Conservation (phyloP, 2,329 filamentous ascomycete species). For the Pseudogymnoascus destructans region DNA sequence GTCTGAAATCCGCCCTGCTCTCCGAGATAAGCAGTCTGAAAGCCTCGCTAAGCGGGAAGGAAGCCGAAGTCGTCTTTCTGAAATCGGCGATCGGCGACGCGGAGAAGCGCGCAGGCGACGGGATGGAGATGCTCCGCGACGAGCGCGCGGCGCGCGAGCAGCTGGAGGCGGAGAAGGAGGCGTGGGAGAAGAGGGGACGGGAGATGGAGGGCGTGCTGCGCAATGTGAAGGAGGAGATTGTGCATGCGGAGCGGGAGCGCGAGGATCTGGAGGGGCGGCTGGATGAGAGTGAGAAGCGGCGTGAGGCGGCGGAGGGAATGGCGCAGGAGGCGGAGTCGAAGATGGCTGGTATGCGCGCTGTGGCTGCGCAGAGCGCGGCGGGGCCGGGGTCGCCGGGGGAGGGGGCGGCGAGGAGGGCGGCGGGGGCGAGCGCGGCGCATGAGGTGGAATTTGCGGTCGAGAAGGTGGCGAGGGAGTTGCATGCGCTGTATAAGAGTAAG, state of each 20-base stretch:
- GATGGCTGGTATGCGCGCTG: slow-evolving; percentile 59
- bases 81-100: slow-evolving; percentile 82
- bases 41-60: slow-evolving; percentile 81
- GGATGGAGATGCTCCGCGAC: slow-evolving; percentile 70
- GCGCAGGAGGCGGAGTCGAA: slow-evolving; percentile 65
- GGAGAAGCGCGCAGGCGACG: slow-evolving; percentile 80
- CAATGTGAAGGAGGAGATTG: slow-evolving; percentile 70
- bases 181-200: slow-evolving; percentile 71
- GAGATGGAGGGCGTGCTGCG: slow-evolving; percentile 76
- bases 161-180: slow-evolving; percentile 59
- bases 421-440: slow-evolving; percentile 23
- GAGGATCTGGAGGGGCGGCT: slow-evolving; percentile 65
- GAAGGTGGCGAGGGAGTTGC: slow-evolving; percentile 85
- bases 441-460: slow-evolving; percentile 80
- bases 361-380: slow-evolving; percentile 9
- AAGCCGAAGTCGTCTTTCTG: slow-evolving; percentile 77
- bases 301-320: slow-evolving; percentile 61
- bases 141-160: slow-evolving; percentile 58
- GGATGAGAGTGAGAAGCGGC: slow-evolving; percentile 62
- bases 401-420: slow-evolving; percentile 22
- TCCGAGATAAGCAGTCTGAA: slow-evolving; percentile 92
- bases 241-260: slow-evolving; percentile 63
- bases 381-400: background rate
- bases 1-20: slow-evolving; percentile 77
- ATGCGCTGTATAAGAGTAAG: slow-evolving; percentile 89